Conservation (phyloP, 345 rosid genomes). For the Dipteronia dyeriana region DNA sequence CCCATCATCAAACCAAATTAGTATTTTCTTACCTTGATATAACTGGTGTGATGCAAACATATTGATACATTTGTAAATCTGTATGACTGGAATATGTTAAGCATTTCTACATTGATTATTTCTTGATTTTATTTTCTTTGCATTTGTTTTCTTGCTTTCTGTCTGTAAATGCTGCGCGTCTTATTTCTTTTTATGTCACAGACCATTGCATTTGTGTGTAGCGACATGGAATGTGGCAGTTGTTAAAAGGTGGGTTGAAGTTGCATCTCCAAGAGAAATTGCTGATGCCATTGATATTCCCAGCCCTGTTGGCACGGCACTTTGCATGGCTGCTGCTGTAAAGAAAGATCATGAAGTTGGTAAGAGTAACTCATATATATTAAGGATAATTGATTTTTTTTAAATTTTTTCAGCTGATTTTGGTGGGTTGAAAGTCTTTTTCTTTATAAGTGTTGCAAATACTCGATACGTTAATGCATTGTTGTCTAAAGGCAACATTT, state of each 20-base stretch:
- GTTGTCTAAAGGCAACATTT: not conserved
- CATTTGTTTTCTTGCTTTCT: not conserved
- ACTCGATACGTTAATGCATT: not conserved
- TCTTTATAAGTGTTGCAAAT: not conserved
- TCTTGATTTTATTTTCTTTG: not conserved
- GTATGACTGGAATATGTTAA: conserved; percentile 4
- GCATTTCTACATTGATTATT: not conserved
- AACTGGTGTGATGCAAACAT: not conserved
- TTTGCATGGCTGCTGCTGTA: conserved; percentile 87
- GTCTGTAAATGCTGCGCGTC: conserved; percentile 10
- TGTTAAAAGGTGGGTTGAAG: conserved; percentile 91
- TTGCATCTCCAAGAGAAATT: conserved; percentile 69
- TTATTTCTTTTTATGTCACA: conserved; percentile 37
- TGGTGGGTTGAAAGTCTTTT: not conserved
- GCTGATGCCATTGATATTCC: conserved; percentile 73
- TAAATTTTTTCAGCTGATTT: not conserved
- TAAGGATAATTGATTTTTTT: not conserved
- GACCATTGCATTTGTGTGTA: conserved; percentile 90
- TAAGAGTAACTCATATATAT: conserved; percentile 27
- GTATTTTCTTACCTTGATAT: not conserved
- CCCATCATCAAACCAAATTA: not conserved
- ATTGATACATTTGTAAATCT: not conserved
- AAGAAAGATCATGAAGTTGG: conserved; percentile 96
- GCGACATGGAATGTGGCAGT: conserved; percentile 90
- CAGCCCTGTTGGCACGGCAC: conserved; percentile 82